Base-by-base conservation (phyloP, 495 filamentous ascomycete genomes). In the Lepidopterella palustris region DNA sequence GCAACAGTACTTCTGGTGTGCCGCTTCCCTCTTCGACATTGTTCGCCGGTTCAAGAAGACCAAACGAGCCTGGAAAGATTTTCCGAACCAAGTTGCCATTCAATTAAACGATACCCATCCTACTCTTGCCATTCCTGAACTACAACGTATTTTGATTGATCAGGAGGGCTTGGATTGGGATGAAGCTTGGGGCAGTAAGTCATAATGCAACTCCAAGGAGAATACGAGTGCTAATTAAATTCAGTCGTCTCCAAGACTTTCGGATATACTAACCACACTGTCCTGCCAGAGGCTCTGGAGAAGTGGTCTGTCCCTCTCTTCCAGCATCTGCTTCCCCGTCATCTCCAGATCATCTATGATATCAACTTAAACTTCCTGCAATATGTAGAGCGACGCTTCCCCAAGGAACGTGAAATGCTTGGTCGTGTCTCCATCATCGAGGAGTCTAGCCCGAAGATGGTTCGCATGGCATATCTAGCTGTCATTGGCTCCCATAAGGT, bases 1-100 rank as follows among this genome's bases (percentile, higher is more conserved):
- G 80, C 93, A 98, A 71, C 93, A 98, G 73, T 98, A 98, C 79
- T 98, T 98, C 78, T 98, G 93, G 93, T 95, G 95, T 74, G 92
- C 93, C 52, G 93, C 93, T 5, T 97, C 95, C 15, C 78, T 98
- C 5, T 90, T 85, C 69, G 93, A 98, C 67, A 97, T 98, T 75
- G 86, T 98, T 52, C 88, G 93, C 24, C 84, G 93, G 45, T 98
- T 97, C 82, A 97, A 97, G 80, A 98, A 98, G 80, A 84, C 90
- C 21, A 90, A 88, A 74, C 83, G 92, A 62, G 74, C 89, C 6
- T 98, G 93, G 92, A 85, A 73, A 55, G 86, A 92, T 61, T 98
- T 98, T 77, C 82, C 93, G 29, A 93, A 95, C 39, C 90, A 96
- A 68, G 84, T 97, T 61, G 93, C 93, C 28, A 97, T 98, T 63